Evolutionary conservation across 257 asterid genomes (phyloP).

Genomic region (Solanum acaule): DNA sequence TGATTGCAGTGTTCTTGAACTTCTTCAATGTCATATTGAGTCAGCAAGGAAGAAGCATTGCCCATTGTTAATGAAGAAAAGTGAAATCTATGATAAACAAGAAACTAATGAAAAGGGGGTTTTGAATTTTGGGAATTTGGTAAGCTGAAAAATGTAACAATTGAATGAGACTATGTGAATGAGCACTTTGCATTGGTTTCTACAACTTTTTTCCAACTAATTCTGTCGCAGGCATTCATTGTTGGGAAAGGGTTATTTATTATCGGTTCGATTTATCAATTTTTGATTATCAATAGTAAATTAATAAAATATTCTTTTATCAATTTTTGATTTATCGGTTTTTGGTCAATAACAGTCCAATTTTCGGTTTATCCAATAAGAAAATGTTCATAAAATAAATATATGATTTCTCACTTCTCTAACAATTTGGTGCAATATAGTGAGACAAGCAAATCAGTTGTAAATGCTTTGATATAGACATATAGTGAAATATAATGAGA

Average conservation of each 20-base stretch:
- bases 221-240: neutral
- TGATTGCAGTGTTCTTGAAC: slow-evolving; percentile 73
- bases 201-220: neutral
- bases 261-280: rapidly evolving
- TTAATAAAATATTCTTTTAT: too few species aligned
- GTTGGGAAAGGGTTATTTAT: neutral
- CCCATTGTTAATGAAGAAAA: slow-evolving; percentile 38
- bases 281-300: too few species aligned
- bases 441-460: neutral
- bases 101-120: neutral
- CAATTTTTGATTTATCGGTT: too few species aligned
- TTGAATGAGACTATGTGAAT: neutral
- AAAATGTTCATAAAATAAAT: too few species aligned
- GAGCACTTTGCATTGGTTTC: neutral
- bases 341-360: rapidly evolving
- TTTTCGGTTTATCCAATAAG: rapidly evolving
- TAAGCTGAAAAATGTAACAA: neutral
- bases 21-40: slow-evolving; percentile 92
- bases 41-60: slow-evolving; percentile 62
- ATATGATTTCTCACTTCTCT: neutral
- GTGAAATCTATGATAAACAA: neutral
- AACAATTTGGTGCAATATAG: neutral
- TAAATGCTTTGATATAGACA: neutral
- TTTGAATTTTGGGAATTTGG: neutral
- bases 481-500: too few species aligned